These are phyloP conservation scores for Conticribra weissflogii DNA, from an alignment of 108 stramenopile genomes.

Conservation along the genomic window DNA sequence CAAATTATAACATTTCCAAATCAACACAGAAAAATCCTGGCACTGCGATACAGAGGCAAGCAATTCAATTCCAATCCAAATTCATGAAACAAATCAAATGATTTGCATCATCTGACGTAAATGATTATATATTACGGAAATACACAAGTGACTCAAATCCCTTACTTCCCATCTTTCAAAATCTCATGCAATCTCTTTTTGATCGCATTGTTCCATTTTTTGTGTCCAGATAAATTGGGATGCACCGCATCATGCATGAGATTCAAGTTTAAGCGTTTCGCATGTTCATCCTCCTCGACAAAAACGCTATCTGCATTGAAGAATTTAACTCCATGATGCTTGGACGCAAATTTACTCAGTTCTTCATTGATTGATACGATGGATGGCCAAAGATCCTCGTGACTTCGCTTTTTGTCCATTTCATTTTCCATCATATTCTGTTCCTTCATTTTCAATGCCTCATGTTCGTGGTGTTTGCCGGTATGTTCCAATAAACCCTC, in stretches of 20 bases:
- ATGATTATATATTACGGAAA: no score
- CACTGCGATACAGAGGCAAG: no score
- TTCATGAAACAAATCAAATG: no score
- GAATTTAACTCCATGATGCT: conserved; percentile 58
- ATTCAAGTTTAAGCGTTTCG: conserved; percentile 40
- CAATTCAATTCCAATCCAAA: no score
- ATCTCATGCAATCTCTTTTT: conserved; percentile 50
- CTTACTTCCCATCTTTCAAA: conserved; percentile 22
- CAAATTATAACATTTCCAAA: no score
- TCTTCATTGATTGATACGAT: conserved; percentile 72
- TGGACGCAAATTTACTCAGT: conserved; percentile 62
- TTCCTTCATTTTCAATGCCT: conserved; percentile 43
- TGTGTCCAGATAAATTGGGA: conserved; percentile 51
- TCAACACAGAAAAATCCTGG: no score
- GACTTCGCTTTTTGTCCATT: conserved; percentile 34
- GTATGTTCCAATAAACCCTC: conserved; percentile 46
- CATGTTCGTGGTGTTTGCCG: conserved; percentile 38
- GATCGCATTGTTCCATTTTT: conserved; percentile 50
- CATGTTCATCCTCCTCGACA: conserved; percentile 51
- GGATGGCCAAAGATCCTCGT: conserved; percentile 71
- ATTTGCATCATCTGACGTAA: no score
- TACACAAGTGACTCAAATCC: not conserved
- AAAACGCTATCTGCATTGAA: conserved; percentile 80
- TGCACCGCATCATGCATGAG: conserved; percentile 43
- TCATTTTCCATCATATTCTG: conserved; percentile 29